Evolutionary conservation across 1,284 basidiomycete genomes (phyloP).

Genomic region (Vanrija humicola): DNA sequence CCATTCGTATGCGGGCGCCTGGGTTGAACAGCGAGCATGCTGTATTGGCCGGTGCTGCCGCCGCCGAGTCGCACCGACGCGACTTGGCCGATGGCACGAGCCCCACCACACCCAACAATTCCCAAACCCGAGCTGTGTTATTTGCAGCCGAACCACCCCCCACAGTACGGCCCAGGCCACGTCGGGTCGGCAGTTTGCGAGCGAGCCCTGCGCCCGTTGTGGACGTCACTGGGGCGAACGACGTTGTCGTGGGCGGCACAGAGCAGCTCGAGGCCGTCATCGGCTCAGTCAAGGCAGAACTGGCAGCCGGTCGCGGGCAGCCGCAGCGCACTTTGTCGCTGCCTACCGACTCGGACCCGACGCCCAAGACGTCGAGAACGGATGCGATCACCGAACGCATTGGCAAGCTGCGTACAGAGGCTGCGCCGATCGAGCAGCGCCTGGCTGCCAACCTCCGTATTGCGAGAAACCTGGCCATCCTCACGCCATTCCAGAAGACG

Average conservation of each 20-base stretch:
- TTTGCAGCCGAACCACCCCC: not conserved
- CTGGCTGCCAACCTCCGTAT: constrained; percentile 70
- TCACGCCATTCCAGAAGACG: constrained; percentile 79
- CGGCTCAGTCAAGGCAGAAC: constrained; percentile 75
- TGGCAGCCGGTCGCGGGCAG: constrained; percentile 54
- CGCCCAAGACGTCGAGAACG: constrained; percentile 19
- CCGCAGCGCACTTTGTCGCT: constrained; percentile 12
- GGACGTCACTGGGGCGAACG: constrained; percentile 35
- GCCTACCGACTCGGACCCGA: not conserved
- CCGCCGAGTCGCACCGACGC: constrained; percentile 65
- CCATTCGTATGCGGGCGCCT: constrained; percentile 74
- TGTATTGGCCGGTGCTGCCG: constrained; percentile 72
- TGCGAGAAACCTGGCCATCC: constrained; percentile 73
- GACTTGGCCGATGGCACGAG: constrained; percentile 22
- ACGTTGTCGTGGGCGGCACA: constrained; percentile 35
- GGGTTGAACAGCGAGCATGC: constrained; percentile 67
- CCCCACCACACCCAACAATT: not conserved
- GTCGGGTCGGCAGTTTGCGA: constrained; percentile 16
- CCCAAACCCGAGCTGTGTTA: not conserved
- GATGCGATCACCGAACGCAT: constrained; percentile 24
- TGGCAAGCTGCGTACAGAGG: constrained; percentile 52
- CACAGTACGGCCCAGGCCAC: constrained; percentile 4
- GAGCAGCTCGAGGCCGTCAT: constrained; percentile 65
- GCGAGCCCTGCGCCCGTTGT: constrained; percentile 13
- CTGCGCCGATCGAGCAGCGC: constrained; percentile 58